Conservation (phyloP, 495 filamentous ascomycete species). For the Glonium stellatum region DNA sequence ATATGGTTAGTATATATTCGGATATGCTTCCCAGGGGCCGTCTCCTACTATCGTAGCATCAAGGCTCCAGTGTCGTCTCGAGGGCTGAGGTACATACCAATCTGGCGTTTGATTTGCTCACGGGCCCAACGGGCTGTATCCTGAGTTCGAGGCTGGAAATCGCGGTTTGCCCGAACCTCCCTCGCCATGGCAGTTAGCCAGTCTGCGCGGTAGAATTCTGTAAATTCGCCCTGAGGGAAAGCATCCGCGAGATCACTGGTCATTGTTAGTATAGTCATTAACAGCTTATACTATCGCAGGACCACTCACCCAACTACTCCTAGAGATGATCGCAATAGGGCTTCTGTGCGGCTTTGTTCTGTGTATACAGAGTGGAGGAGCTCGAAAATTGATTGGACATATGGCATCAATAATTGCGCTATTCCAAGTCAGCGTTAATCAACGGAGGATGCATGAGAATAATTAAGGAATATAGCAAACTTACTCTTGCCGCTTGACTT, state of each 20-base stretch:
- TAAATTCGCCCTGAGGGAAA: slow-evolving; percentile 84
- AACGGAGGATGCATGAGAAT: background rate
- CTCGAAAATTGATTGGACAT: slow-evolving; percentile 80
- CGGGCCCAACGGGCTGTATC: slow-evolving; percentile 96
- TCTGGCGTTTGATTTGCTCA: slow-evolving; percentile 93
- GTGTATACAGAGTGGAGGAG: slow-evolving; percentile 73
- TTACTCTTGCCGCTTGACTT: slow-evolving; percentile 70
- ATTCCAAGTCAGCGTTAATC: slow-evolving; percentile 40
- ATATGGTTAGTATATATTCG: background rate
- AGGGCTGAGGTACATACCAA: slow-evolving; percentile 37
- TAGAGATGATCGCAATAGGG: slow-evolving; percentile 84
- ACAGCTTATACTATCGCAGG: background rate
- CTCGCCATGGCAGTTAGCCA: slow-evolving; percentile 85
- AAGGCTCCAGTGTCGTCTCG: background rate
- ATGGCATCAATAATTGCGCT: slow-evolving; percentile 60
- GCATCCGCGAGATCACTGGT: slow-evolving; percentile 84
- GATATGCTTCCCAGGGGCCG: no score
- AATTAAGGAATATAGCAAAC: slow-evolving; percentile 33
- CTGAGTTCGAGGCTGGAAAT: slow-evolving; percentile 73
- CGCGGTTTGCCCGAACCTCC: slow-evolving; percentile 76
- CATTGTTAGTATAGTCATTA: slow-evolving; percentile 10
- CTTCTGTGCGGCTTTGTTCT: slow-evolving; percentile 82
- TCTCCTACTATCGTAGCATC: no score
- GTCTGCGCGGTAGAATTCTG: slow-evolving; percentile 74
- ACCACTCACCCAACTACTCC: slow-evolving; percentile 83